Conservation (phyloP, 2,329 filamentous ascomycete species). For the Eutypa lata region DNA sequence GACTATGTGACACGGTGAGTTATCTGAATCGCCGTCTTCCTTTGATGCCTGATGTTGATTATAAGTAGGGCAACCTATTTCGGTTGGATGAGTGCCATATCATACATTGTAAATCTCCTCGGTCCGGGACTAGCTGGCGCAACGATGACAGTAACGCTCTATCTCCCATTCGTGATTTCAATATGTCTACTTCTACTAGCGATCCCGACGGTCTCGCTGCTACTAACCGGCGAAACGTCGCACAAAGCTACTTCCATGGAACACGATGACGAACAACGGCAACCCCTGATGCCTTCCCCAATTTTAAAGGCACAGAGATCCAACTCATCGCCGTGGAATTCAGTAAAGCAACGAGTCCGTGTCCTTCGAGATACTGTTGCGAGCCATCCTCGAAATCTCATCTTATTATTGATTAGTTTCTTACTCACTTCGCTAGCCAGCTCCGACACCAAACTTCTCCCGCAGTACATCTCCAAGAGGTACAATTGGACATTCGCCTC, state of each 20-base stretch:
- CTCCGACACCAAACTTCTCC: constrained; percentile 48
- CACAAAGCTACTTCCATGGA: not conserved
- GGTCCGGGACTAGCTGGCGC: constrained; percentile 44
- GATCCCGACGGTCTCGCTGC: constrained; percentile 26
- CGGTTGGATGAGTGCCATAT: constrained; percentile 47
- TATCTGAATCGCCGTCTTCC: not conserved
- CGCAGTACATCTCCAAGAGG: constrained; percentile 49
- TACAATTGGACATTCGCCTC: constrained; percentile 44
- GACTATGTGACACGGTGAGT: constrained; percentile 36
- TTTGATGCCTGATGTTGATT: constrained; percentile 9
- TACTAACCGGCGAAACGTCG: constrained; percentile 19
- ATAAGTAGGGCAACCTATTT: constrained; percentile 43
- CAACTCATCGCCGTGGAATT: constrained; percentile 12
- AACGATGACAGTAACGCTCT: constrained; percentile 41
- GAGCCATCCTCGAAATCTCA: constrained; percentile 39
- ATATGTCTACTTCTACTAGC: constrained; percentile 33
- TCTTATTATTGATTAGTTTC: constrained; percentile 41
- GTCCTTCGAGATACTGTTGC: constrained; percentile 30
- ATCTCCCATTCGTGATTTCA: constrained; percentile 43
- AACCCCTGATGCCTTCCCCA: constrained; percentile 37
- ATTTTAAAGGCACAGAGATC: constrained; percentile 33
- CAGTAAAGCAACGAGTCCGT: constrained; percentile 24
- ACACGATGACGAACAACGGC: constrained; percentile 30
- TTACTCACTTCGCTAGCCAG: constrained; percentile 47
- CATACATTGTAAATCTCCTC: constrained; percentile 43